Percentiles rank a stretch among this genome's conserved stretches.
phyloP scores from a whole-genome alignment of 202 grass and related monocot genomes.

The Saccharum hybrid region DNA sequence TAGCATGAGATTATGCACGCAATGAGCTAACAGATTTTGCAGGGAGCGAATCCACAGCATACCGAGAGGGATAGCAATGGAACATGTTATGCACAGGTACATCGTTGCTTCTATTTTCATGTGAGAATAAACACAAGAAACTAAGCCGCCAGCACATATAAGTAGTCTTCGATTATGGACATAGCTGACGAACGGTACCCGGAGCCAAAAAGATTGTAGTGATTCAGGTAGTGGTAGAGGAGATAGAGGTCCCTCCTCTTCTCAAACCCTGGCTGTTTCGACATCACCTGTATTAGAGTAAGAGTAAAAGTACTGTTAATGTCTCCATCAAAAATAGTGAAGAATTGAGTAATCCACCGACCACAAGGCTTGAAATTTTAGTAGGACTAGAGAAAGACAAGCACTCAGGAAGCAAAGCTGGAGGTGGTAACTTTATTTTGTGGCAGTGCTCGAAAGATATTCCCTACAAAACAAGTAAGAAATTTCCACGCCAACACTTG shows the following conservation, averaged over 20 bases:
- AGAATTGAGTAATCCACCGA: background rate
- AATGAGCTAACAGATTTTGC: background rate
- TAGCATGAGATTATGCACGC: background rate
- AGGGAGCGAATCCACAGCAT: background rate
- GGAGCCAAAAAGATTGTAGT: slow-evolving; percentile 86
- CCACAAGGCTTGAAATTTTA: background rate
- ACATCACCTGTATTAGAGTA: slow-evolving; percentile 63
- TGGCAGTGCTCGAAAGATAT: background rate
- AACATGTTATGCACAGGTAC: background rate
- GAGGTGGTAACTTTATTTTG: background rate
- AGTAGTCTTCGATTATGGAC: slow-evolving; percentile 80
- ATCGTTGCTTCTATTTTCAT: background rate
- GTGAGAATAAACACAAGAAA: background rate
- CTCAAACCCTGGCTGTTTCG: slow-evolving; percentile 74
- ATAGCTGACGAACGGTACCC: slow-evolving; percentile 68
- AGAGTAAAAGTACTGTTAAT: background rate
- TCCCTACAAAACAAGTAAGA: background rate
- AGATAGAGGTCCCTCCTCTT: slow-evolving; percentile 72
- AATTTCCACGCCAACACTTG: background rate
- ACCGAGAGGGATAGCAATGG: background rate
- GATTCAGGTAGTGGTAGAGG: slow-evolving; percentile 87
- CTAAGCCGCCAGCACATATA: slow-evolving; percentile 58
- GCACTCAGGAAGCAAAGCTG: background rate
- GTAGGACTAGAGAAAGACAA: background rate
- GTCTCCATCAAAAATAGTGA: background rate